Base-by-base conservation (phyloP, 2,329 filamentous ascomycete genomes). In the Talaromyces sp. region DNA sequence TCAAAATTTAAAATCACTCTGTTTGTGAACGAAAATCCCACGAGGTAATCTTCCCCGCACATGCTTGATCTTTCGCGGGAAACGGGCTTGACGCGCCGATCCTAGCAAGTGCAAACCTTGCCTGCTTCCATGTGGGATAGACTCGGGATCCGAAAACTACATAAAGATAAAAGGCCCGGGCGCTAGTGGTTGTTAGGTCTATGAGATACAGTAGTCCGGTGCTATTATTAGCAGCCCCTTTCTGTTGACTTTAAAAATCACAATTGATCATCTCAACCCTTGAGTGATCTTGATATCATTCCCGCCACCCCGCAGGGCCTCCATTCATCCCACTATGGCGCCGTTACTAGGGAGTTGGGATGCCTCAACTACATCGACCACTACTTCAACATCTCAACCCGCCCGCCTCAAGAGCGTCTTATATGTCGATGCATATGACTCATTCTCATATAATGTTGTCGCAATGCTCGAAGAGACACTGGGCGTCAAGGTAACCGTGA, bases 341-440 rank as follows among this genome's bases (percentile, higher is more conserved):
- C 68, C 69, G n/a, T 54, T 70, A 51, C 58, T 70, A 45, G 67
- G 63, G 9, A 57, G 49, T 52, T 67, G 62, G 65, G 56, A 61
- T 45, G 54, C 19, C 35, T 19, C 22, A 19, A 20, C 37, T 32
- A n/a, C n/a, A n/a, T 27, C 35, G 17, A 20, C 47, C 16, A 39
- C 30, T 10, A 37, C 30, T 16, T 32, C 42, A 39, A n/a, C 30
- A 27, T 2, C 22, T 45, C 24, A 57, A 20, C 33, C 30, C 32
- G 17, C 5, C 11, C 27, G 14, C 20, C 10, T 36, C 40, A 69
- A 64, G 46, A 67, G 61, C 55, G 88, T 97, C 57, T 84, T 97
- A 58, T 96, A 96, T 75, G 81, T 99, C 62, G 94, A 97, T 72
- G 92, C 93, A 57, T 96, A 96, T 74, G 94, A 99, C 77, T 97